These are phyloP conservation scores for Yamadazyma siamensis DNA, from an alignment of 1,139 yeast genomes.

Conservation along the genomic window DNA sequence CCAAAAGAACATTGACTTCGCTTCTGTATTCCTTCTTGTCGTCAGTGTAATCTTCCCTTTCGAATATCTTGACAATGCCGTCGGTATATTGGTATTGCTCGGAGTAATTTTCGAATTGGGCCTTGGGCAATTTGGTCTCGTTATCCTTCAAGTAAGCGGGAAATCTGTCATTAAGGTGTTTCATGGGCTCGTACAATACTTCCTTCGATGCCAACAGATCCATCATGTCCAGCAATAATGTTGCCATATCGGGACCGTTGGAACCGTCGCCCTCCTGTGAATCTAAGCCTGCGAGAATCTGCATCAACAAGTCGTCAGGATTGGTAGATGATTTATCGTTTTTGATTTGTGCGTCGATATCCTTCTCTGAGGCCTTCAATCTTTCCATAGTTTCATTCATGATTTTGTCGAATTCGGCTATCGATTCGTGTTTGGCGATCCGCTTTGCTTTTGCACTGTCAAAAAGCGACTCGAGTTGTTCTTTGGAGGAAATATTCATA, in stretches of 20 bases:
- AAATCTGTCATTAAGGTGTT: constrained; percentile 70
- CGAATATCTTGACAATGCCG: constrained; percentile 56
- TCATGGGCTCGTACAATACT: constrained; percentile 84
- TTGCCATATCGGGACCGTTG: constrained; percentile 54
- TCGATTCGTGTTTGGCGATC: constrained; percentile 20
- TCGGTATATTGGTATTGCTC: constrained; percentile 54
- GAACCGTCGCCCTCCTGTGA: constrained; percentile 32
- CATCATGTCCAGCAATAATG: constrained; percentile 72
- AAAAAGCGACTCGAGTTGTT: constrained; percentile 50
- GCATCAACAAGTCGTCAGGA: constrained; percentile 62
- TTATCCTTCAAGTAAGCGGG: constrained; percentile 60
- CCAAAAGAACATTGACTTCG: constrained; percentile 55
- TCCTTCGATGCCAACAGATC: constrained; percentile 84
- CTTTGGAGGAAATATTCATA: constrained; percentile 51
- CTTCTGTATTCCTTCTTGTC: constrained; percentile 49
- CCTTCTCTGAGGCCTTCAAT: constrained; percentile 64
- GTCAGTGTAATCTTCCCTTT: constrained; percentile 51
- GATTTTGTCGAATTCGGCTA: constrained; percentile 60
- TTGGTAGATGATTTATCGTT: constrained; percentile 42
- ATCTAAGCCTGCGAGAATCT: constrained; percentile 41
- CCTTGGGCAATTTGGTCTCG: constrained; percentile 40
- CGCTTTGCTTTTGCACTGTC: constrained; percentile 26
- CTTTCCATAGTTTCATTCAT: constrained; percentile 81
- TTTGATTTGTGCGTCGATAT: constrained; percentile 60
- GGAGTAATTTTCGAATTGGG: constrained; percentile 48